phyloP scores from a whole-genome alignment of 371 early-diverging fungal genomes.

The Rhizopus sp. region DNA sequence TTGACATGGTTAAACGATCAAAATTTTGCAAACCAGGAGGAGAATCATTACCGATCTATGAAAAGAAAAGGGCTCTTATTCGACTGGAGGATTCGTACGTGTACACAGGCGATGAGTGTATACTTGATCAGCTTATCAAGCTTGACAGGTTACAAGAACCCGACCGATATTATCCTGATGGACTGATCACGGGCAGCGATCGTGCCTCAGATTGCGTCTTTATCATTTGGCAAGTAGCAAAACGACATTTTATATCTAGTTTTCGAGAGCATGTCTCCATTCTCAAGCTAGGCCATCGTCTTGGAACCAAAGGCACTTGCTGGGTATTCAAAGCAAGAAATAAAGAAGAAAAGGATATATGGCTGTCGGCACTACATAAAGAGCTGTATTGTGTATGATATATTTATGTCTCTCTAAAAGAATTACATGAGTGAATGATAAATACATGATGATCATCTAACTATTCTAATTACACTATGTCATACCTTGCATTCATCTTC shows the following conservation, averaged over 20 bases:
- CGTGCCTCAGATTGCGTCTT: constrained; percentile 27
- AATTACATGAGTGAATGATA: not conserved
- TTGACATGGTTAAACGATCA: constrained; percentile 11
- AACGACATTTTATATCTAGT: constrained; percentile 24
- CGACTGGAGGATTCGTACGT: constrained; percentile 25
- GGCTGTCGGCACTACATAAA: constrained; percentile 40
- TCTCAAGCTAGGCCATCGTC: constrained; percentile 38
- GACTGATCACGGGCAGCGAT: constrained; percentile 5
- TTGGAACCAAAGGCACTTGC: constrained; percentile 33
- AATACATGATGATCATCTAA: no score
- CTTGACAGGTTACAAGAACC: constrained; percentile 6
- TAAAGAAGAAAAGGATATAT: constrained; percentile 34
- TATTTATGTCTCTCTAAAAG: not conserved
- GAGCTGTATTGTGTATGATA: constrained; percentile 9
- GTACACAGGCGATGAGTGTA: constrained; percentile 30
- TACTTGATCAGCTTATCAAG: constrained; percentile 15
- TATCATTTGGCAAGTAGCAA: constrained; percentile 38
- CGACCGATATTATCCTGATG: constrained; percentile 27
- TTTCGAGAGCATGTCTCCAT: constrained; percentile 29
- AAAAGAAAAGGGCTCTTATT: constrained; percentile 5
- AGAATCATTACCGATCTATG: constrained; percentile 3
- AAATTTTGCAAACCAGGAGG: not conserved
- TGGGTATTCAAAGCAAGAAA: constrained; percentile 37
- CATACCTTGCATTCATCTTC: no score
- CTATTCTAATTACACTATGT: no score